Evolutionary conservation across 495 filamentous ascomycete genomes (phyloP).

Genomic region (Polyplosphaeria fusca): DNA sequence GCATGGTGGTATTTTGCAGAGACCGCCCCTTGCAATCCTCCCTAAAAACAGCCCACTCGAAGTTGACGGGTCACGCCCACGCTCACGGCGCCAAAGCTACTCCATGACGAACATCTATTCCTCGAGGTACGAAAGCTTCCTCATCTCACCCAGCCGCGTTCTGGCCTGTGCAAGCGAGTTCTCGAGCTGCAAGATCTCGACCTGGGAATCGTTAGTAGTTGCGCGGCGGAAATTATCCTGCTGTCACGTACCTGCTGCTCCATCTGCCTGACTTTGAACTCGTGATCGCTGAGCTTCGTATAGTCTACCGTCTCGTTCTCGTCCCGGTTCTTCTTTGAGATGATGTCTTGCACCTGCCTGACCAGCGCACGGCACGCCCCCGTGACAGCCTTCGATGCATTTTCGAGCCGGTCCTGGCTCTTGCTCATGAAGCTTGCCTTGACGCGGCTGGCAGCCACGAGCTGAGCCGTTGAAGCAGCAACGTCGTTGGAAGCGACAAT

Average conservation of each 20-base stretch:
- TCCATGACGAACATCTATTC: too few relatives aligned
- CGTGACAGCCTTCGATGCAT: conserved; percentile 88
- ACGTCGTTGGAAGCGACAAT: conserved; percentile 98
- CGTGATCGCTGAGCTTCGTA: conserved; percentile 76
- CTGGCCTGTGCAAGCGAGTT: conserved; percentile 79
- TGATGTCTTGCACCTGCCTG: conserved; percentile 90
- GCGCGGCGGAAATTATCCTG: background rate
- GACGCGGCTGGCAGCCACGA: conserved; percentile 91
- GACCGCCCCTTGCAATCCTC: too few relatives aligned
- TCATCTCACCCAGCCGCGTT: conserved; percentile 89
- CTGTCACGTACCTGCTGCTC: conserved; percentile 84
- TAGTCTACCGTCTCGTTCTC: conserved; percentile 86
- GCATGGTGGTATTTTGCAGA: too few relatives aligned
- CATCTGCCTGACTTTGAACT: conserved; percentile 99
- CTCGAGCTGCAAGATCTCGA: conserved; percentile 95
- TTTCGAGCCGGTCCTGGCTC: conserved; percentile 86
- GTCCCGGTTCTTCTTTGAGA: conserved; percentile 75
- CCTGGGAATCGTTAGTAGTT: conserved; percentile 49
- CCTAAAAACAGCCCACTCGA: too few relatives aligned
- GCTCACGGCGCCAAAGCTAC: too few relatives aligned
- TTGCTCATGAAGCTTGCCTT: conserved; percentile 98
- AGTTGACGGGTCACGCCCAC: too few relatives aligned
- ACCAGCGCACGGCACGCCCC: conserved; percentile 82
- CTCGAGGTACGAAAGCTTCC: conserved; percentile 96
- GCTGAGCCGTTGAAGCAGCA: conserved; percentile 89